These are phyloP conservation scores for Colletotrichum filicis DNA, from an alignment of 2,329 filamentous ascomycete genomes.

Conservation along the genomic window DNA sequence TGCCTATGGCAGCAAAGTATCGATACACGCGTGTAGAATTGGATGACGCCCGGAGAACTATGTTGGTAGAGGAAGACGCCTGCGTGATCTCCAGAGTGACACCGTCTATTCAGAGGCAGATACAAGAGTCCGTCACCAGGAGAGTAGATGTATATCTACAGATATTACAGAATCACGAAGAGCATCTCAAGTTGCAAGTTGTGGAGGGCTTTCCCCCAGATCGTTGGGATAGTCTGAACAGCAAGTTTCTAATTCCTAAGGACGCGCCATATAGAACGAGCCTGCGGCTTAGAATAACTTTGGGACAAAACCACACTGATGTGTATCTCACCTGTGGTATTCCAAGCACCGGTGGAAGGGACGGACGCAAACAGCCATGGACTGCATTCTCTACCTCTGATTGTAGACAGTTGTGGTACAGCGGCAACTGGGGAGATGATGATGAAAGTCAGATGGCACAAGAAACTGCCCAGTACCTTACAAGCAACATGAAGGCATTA, in stretches of 20 bases:
- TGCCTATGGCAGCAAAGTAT: neutral
- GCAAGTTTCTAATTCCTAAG: neutral
- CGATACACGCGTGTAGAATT: neutral
- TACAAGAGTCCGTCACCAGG: neutral
- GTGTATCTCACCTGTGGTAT: neutral
- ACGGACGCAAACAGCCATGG: neutral
- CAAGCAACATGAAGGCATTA: neutral
- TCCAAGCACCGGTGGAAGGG: neutral
- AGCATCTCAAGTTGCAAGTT: neutral
- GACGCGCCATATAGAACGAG: neutral
- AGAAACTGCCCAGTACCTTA: neutral
- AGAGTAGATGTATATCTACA: neutral
- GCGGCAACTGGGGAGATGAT: neutral
- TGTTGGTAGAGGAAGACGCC: neutral
- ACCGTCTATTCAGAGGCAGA: neutral
- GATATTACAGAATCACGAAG: neutral
- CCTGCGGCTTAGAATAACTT: neutral
- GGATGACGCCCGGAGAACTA: neutral
- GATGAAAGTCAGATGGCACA: neutral
- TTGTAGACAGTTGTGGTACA: neutral
- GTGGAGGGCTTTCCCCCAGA: neutral
- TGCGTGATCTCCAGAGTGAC: neutral
- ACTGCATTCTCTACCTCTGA: neutral
- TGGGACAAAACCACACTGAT: neutral
- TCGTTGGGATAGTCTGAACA: neutral